phyloP scores from a whole-genome alignment of 1,139 yeast species.

The Taiozyma sp. region DNA sequence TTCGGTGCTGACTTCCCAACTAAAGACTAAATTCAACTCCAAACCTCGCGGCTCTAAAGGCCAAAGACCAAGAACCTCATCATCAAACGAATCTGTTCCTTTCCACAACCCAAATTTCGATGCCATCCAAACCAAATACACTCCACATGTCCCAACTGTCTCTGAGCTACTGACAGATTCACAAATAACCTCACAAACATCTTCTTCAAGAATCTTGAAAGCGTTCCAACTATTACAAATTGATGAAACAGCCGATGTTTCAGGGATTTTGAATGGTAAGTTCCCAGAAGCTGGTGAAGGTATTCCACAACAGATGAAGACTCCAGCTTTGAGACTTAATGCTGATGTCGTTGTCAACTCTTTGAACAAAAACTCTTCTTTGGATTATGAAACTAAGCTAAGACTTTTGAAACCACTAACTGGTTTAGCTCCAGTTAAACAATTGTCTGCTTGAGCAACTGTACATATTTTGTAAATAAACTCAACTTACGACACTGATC shows the following conservation, averaged over 20 bases:
- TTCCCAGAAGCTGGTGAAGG: slow-evolving; percentile 3
- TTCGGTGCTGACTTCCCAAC: slow-evolving; percentile 1
- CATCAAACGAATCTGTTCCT: slow-evolving; percentile 1
- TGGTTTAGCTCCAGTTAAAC: slow-evolving; percentile 21
- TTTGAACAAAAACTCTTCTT: slow-evolving; percentile 15
- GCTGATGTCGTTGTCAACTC: slow-evolving; percentile 20
- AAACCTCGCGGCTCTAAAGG: not conserved
- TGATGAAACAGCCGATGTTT: slow-evolving; percentile 11
- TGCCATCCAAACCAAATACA: slow-evolving; percentile 11
- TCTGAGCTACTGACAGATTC: slow-evolving; percentile 8
- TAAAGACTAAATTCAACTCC: not conserved
- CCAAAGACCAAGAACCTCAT: not conserved
- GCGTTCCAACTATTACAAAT: slow-evolving; percentile 15
- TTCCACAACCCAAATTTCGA: slow-evolving; percentile 14
- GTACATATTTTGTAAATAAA: not conserved
- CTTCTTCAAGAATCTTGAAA: slow-evolving; percentile 16
- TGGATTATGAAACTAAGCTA: slow-evolving; percentile 15
- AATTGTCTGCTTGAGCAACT: slow-evolving; percentile 5
- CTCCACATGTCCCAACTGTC: slow-evolving; percentile 16
- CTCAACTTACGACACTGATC: not conserved
- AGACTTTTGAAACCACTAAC: slow-evolving; percentile 21
- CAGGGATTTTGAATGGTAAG: slow-evolving; percentile 17
- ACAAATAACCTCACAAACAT: slow-evolving; percentile 18
- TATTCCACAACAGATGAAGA: slow-evolving; percentile 10
- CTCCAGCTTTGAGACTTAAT: slow-evolving; percentile 16